Percentiles rank a stretch among this genome's conserved stretches.
Evolutionary conservation across 805 yeast genomes (phyloP).

Genomic region (Candida sonorensis): DNA sequence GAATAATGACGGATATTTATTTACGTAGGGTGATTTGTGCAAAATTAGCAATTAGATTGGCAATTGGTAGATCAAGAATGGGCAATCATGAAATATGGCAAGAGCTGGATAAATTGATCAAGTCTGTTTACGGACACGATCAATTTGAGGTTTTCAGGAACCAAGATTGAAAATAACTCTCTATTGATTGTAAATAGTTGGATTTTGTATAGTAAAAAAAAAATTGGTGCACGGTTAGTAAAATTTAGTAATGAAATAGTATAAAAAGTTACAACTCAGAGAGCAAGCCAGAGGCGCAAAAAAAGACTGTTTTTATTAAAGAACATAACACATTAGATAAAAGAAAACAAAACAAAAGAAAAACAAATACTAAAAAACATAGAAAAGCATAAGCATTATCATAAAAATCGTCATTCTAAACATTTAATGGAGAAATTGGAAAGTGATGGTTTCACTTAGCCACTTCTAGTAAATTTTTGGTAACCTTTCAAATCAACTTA

Average conservation of each 20-base stretch:
- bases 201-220: background rate
- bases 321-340: too few species aligned
- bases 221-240: slow-evolving; percentile 1
- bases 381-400: too few species aligned
- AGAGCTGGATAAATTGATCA: slow-evolving; percentile 47
- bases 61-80: slow-evolving; percentile 17
- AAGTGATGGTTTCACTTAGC: too few species aligned
- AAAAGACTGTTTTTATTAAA: too few species aligned
- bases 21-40: slow-evolving; percentile 26
- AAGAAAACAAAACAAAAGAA: too few species aligned
- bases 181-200: background rate
- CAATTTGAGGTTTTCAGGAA: slow-evolving; percentile 17
- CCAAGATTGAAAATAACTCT: slow-evolving; percentile 8
- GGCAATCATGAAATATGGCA: slow-evolving; percentile 22
- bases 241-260: slow-evolving; percentile 1
- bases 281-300: background rate
- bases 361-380: too few species aligned
- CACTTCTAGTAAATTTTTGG: too few species aligned
- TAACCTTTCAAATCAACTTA: too few species aligned
- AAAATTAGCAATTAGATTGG: slow-evolving; percentile 20
- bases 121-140: slow-evolving; percentile 39
- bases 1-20: slow-evolving; percentile 26
- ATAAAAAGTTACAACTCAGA: too few species aligned
- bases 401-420: too few species aligned
- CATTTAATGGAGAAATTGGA: too few species aligned